Conservation (phyloP, 2,329 filamentous ascomycete species). For the Beauveria medogensis region DNA sequence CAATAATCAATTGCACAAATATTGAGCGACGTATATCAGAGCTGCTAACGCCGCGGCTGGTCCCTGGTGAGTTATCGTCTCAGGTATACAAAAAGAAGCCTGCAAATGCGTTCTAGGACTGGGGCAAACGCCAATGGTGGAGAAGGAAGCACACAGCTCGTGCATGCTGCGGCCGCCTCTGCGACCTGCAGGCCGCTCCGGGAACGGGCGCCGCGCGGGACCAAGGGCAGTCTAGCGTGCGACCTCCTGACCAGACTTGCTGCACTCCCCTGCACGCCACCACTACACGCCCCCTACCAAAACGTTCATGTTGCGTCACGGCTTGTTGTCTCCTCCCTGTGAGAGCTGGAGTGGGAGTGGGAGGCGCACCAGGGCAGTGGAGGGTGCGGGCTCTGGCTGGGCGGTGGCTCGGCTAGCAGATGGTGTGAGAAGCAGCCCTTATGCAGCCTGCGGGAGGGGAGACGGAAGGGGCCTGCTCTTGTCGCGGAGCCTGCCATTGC, state of each 20-base stretch:
- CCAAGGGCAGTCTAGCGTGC: conserved; percentile 20
- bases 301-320: conserved; percentile 9
- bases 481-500: neutral
- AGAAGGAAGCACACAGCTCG: conserved; percentile 20
- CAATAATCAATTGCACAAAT: neutral
- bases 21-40: neutral
- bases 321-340: conserved; percentile 4
- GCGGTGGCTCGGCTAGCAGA: conserved; percentile 6
- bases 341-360: conserved; percentile 1
- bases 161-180: conserved; percentile 33
- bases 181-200: conserved; percentile 25
- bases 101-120: conserved; percentile 4
- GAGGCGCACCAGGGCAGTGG: neutral
- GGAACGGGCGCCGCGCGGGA: conserved; percentile 27
- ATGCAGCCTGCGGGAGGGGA: conserved; percentile 9
- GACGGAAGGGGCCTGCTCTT: conserved; percentile 1
- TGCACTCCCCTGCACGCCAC: conserved; percentile 1
- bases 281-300: conserved; percentile 6
- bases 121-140: conserved; percentile 10
- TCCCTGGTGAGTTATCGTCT: neutral
- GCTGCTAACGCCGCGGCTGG: neutral
- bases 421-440: conserved; percentile 3
- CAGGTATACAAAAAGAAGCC: conserved; percentile 1
- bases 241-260: conserved; percentile 18
- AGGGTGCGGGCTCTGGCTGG: neutral